phyloP scores from a whole-genome alignment of 768 basidiomycete species.

The Fistulinella prunicolor region DNA sequence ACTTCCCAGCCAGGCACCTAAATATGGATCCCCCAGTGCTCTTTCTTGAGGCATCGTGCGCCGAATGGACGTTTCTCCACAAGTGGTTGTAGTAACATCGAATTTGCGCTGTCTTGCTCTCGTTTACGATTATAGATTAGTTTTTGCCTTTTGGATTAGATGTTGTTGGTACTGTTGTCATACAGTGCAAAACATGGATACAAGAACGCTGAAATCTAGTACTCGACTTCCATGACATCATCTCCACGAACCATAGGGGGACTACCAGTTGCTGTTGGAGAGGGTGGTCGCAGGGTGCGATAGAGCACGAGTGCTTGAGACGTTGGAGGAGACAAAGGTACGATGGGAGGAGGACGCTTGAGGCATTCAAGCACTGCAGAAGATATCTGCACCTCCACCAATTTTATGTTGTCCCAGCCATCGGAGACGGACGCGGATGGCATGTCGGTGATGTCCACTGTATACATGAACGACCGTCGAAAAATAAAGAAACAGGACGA shows the following conservation, averaged over 20 bases:
- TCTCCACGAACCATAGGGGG: slow-evolving; percentile 18
- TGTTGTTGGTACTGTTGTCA: slow-evolving; percentile 17
- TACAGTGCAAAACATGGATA: slow-evolving; percentile 11
- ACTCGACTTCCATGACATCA: slow-evolving; percentile 57
- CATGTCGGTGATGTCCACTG: slow-evolving; percentile 4
- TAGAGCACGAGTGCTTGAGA: slow-evolving; percentile 56
- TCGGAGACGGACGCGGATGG: slow-evolving; percentile 26
- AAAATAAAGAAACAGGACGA: slow-evolving; percentile 2
- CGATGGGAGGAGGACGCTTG: slow-evolving; percentile 19
- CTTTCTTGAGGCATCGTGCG: not conserved
- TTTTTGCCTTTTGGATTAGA: slow-evolving; percentile 24
- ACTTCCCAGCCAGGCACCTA: slow-evolving; percentile 34
- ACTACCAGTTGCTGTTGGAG: slow-evolving; percentile 6
- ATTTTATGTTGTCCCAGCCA: slow-evolving; percentile 25
- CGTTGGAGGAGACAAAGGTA: slow-evolving; percentile 14
- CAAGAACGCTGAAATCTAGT: slow-evolving; percentile 6
- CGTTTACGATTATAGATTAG: slow-evolving; percentile 25
- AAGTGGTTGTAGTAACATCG: slow-evolving; percentile 12
- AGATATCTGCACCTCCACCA: slow-evolving; percentile 40
- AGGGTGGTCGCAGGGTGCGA: slow-evolving; percentile 37
- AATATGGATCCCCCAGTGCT: not conserved
- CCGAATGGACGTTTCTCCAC: slow-evolving; percentile 5
- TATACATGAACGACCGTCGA: not conserved
- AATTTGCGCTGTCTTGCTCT: slow-evolving; percentile 18
- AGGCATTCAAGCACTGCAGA: slow-evolving; percentile 46